Percentiles rank a stretch among this genome's conserved stretches.
Conservation (phyloP, 495 filamentous ascomycete genomes). For the Acidiella bohemica region DNA sequence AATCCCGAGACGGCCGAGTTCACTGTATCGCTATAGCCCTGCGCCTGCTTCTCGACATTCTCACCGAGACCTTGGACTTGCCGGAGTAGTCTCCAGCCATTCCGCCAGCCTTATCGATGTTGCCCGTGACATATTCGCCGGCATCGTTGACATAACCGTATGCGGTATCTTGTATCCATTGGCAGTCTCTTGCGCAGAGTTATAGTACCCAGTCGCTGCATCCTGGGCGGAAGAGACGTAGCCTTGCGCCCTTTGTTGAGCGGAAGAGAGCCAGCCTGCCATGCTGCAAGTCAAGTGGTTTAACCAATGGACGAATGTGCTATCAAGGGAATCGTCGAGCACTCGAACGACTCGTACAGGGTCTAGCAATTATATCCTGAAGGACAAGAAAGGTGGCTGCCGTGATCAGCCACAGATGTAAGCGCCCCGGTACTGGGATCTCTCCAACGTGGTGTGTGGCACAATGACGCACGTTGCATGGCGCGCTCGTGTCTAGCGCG, state of each 20-base stretch:
- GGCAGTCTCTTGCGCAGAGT: not conserved
- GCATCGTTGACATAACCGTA: slow-evolving; percentile 6
- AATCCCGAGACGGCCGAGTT: not conserved
- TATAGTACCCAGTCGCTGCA: not conserved
- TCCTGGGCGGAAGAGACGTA: not conserved
- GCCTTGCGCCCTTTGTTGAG: not conserved
- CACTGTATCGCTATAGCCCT: slow-evolving; percentile 3
- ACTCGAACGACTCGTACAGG: not conserved
- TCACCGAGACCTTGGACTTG: not conserved
- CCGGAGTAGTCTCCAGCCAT: slow-evolving; percentile 3
- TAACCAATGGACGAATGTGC: not conserved
- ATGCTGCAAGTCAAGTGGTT: not conserved
- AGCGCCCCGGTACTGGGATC: not conserved
- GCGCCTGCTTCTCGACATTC: slow-evolving; percentile 3
- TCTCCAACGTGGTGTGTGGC: not conserved
- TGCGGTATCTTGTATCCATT: not conserved
- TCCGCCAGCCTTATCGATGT: slow-evolving; percentile 5
- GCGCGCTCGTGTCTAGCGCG: no score
- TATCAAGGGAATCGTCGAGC: not conserved
- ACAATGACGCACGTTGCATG: not conserved
- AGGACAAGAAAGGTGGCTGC: not conserved
- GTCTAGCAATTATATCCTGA: not conserved
- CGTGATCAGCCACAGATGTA: not conserved
- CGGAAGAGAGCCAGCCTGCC: slow-evolving; percentile 1
- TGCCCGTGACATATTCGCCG: slow-evolving; percentile 7